Percentiles rank a stretch among this genome's conserved stretches.
These are phyloP conservation scores for Rhodofomes roseus DNA, from an alignment of 1,284 basidiomycete genomes.

Conservation along the genomic window DNA sequence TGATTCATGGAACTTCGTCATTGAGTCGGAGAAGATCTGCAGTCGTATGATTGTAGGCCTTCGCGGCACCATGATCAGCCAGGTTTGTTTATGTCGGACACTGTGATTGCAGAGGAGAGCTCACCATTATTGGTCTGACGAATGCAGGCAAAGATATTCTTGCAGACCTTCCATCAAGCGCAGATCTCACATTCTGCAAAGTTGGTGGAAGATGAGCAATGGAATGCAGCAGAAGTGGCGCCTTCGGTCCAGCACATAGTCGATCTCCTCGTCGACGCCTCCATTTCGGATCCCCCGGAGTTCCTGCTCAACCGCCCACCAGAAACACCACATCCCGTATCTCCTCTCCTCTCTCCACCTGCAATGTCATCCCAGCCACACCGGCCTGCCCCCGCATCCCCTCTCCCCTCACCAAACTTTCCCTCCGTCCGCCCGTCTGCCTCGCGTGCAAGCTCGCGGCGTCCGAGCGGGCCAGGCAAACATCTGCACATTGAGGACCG, in stretches of 20 bases:
- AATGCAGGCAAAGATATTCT: slow-evolving; percentile 77
- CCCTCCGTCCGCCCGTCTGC: slow-evolving; percentile 14
- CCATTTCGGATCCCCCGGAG: slow-evolving; percentile 77
- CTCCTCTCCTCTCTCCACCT: slow-evolving; percentile 21
- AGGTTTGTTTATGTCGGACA: slow-evolving; percentile 42
- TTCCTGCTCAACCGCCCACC: slow-evolving; percentile 36
- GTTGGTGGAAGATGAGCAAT: slow-evolving; percentile 88
- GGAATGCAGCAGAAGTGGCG: slow-evolving; percentile 80
- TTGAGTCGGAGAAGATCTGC: slow-evolving; percentile 81
- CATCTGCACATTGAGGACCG: slow-evolving; percentile 82
- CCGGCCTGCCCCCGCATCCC: slow-evolving; percentile 26
- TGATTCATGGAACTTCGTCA: slow-evolving; percentile 86
- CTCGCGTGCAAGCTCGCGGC: slow-evolving; percentile 24
- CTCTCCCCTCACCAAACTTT: slow-evolving; percentile 26
- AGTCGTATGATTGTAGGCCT: slow-evolving; percentile 90
- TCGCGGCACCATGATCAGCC: slow-evolving; percentile 77
- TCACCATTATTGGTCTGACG: not conserved
- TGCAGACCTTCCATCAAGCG: slow-evolving; percentile 84
- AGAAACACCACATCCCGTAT: slow-evolving; percentile 22
- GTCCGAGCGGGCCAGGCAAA: slow-evolving; percentile 46
- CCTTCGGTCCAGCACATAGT: slow-evolving; percentile 65
- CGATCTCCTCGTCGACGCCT: slow-evolving; percentile 75
- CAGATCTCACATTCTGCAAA: slow-evolving; percentile 82
- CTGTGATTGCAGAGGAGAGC: not conserved
- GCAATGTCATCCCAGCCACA: slow-evolving; percentile 19